Percentiles rank a stretch among this genome's conserved stretches.
Conservation (phyloP, 352 stramenopile genomes). For the Globisporangium abappressorium region DNA sequence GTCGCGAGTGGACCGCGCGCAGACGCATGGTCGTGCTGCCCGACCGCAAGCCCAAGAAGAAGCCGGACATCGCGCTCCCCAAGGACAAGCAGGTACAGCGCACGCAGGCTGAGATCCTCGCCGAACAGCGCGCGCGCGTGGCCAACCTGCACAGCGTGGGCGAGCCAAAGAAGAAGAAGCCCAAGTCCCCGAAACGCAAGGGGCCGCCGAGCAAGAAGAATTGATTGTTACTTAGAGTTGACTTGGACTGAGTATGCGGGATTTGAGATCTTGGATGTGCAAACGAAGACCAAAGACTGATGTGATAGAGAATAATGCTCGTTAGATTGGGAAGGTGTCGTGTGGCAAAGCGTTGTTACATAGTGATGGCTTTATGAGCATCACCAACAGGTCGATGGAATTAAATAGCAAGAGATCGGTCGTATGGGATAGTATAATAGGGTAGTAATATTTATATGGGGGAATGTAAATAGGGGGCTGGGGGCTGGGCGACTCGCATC, state of each 20-base stretch:
- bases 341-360: not conserved
- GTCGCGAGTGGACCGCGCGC: conserved; percentile 51
- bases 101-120: conserved; percentile 80
- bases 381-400: conserved; percentile 5
- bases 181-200: conserved; percentile 71
- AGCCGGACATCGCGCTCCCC: conserved; percentile 63
- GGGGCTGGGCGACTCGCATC: conserved; percentile 32
- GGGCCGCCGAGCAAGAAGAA: conserved; percentile 47
- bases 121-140: conserved; percentile 63
- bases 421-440: conserved; percentile 33
- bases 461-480: conserved; percentile 77
- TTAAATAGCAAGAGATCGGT: conserved; percentile 27
- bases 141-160: conserved; percentile 60
- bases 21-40: conserved; percentile 59
- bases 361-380: not conserved
- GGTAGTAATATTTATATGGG: conserved; percentile 79
- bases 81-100: conserved; percentile 54
- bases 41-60: conserved; percentile 72
- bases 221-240: conserved; percentile 6
- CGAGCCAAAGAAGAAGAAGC: conserved; percentile 59
- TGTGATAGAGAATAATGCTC: not conserved
- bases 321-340: not conserved
- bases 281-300: not conserved
- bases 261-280: conserved; percentile 5
- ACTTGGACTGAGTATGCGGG: not conserved